Evolutionary conservation across 2,329 filamentous ascomycete species (phyloP).

Genomic region (Clonostachys byssicola): DNA sequence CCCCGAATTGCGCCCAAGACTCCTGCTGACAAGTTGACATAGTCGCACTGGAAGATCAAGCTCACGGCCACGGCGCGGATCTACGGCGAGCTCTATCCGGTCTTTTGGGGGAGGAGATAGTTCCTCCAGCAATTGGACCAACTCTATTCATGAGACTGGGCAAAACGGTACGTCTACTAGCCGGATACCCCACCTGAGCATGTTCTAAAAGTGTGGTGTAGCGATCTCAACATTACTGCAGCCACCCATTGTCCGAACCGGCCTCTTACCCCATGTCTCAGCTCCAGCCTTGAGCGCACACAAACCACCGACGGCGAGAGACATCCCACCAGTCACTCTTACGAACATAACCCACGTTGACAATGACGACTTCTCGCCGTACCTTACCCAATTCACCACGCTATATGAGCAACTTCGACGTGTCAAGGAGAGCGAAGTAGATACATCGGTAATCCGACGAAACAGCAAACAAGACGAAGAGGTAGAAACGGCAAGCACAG

Average conservation of each 20-base stretch:
- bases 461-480: slow-evolving; percentile 36
- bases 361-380: slow-evolving; percentile 73
- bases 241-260: slow-evolving; percentile 83
- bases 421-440: slow-evolving; percentile 73
- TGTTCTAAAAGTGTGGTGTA: slow-evolving; percentile 20
- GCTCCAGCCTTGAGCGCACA: slow-evolving; percentile 67
- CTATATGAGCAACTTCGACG: slow-evolving; percentile 87
- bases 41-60: slow-evolving; percentile 38
- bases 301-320: slow-evolving; percentile 77
- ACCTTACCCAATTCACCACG: slow-evolving; percentile 79
- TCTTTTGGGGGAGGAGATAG: slow-evolving; percentile 84
- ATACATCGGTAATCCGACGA: slow-evolving; percentile 40
- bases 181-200: no score
- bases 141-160: slow-evolving; percentile 64
- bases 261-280: slow-evolving; percentile 74
- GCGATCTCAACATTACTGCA: slow-evolving; percentile 93
- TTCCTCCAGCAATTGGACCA: slow-evolving; percentile 49
- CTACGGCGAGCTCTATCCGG: slow-evolving; percentile 81
- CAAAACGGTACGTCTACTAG: slow-evolving; percentile 64
- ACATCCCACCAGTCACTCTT: slow-evolving; percentile 90
- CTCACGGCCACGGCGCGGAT: slow-evolving; percentile 69
- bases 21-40: no score
- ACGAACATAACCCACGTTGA: slow-evolving; percentile 86
- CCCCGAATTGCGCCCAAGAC: no score
- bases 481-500: slow-evolving; percentile 24